A percentile compares a stretch with the other conserved stretches of the same genome.
Evolutionary conservation across 441 rosid species (phyloP).

Genomic region (Populus tomentosa): DNA sequence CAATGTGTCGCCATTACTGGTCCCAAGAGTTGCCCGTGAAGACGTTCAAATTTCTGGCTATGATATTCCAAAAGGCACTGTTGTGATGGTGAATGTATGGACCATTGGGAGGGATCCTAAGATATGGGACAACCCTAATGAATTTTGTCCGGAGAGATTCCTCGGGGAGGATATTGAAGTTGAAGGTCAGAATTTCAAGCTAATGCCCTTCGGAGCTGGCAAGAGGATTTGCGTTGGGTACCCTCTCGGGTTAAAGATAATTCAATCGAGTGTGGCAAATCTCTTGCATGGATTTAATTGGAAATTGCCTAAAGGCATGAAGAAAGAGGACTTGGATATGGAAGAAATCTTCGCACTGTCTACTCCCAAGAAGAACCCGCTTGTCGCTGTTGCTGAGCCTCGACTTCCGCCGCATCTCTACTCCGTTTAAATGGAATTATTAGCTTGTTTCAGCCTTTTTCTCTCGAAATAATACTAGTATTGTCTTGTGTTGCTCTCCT

Average conservation of each 20-base stretch:
- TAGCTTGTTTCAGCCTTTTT: no score
- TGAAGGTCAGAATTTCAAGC: slow-evolving; percentile 33
- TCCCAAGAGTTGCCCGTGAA: slow-evolving; percentile 35
- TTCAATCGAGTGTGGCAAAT: slow-evolving; percentile 32
- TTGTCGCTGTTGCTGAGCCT: slow-evolving; percentile 36
- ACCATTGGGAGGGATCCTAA: slow-evolving; percentile 44
- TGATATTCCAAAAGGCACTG: slow-evolving; percentile 34
- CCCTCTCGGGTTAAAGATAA: slow-evolving; percentile 19
- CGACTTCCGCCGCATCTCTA: slow-evolving; percentile 41
- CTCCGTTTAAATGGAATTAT: background rate
- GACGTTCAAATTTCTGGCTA: slow-evolving; percentile 33
- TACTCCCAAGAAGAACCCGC: slow-evolving; percentile 47
- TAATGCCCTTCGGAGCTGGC: slow-evolving; percentile 42
- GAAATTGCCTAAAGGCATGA: slow-evolving; percentile 29
- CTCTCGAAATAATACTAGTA: no score
- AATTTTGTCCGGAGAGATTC: slow-evolving; percentile 50
- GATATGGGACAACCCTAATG: slow-evolving; percentile 41
- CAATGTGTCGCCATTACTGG: slow-evolving; percentile 38
- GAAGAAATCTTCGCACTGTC: slow-evolving; percentile 56
- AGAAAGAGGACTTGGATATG: slow-evolving; percentile 43
- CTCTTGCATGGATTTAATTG: slow-evolving; percentile 34
- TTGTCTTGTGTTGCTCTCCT: background rate
- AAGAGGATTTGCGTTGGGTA: slow-evolving; percentile 37
- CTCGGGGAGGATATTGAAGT: slow-evolving; percentile 22
- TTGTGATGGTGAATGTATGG: slow-evolving; percentile 46